phyloP scores from a whole-genome alignment of 148 eudicot species.

The Tetragonia tetragonoides region DNA sequence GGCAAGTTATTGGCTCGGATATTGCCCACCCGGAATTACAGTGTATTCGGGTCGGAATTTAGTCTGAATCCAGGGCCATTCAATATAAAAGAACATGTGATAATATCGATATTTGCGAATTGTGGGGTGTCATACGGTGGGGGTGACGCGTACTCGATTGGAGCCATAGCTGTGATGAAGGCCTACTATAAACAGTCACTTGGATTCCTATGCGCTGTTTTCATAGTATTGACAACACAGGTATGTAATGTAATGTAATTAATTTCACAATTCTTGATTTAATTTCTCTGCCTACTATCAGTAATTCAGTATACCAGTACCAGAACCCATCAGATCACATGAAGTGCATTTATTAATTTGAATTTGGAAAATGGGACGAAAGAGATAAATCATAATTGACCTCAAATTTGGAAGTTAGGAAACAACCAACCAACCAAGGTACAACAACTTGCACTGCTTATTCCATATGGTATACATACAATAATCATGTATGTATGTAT shows the following conservation, averaged over 20 bases:
- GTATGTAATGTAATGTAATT: slow-evolving; percentile 22
- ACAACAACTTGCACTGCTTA: no score
- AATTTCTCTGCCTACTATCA: no score
- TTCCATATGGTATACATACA: no score
- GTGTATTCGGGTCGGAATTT: slow-evolving; percentile 52
- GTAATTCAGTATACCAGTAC: no score
- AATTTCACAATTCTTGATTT: background rate
- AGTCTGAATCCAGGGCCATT: slow-evolving; percentile 90
- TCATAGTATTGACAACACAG: slow-evolving; percentile 90
- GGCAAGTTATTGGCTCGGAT: slow-evolving; percentile 81
- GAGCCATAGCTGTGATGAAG: slow-evolving; percentile 93
- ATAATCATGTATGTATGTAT: no score
- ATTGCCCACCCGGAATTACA: slow-evolving; percentile 48
- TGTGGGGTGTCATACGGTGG: slow-evolving; percentile 86
- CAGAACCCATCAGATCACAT: no score
- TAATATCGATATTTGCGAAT: slow-evolving; percentile 79
- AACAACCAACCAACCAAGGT: no score
- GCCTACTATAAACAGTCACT: slow-evolving; percentile 78
- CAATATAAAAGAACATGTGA: slow-evolving; percentile 88
- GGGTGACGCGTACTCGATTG: slow-evolving; percentile 94
- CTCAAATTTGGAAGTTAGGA: no score
- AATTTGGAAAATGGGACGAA: no score
- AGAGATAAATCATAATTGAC: no score
- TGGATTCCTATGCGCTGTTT: slow-evolving; percentile 55
- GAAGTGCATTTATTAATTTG: no score